Evolutionary conservation across 1,284 basidiomycete genomes (phyloP), one percentile per base, ranked within the genome.

Genomic region (Meripilus lineatus): DNA sequence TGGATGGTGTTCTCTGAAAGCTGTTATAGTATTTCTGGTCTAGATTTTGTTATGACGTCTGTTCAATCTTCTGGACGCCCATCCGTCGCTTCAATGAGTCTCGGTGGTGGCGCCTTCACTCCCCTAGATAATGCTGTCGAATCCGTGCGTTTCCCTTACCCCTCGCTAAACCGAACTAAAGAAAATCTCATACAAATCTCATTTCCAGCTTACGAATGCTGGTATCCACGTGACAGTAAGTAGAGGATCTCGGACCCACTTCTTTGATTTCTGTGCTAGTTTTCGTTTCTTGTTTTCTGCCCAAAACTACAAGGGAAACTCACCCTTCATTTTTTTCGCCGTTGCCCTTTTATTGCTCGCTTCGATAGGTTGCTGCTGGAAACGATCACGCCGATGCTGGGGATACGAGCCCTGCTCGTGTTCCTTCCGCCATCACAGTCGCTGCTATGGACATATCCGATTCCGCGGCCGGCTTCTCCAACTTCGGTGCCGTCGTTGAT

Each of bases 71-170:
- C 68, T 44, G 63, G 81, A 71, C 70, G 82, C 70, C 53, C 67
- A 11, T 79, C 80, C 26, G 77, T 86, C 53, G 80, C 80, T 54
- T 81, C 79, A 67, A 81, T 88, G 81, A 81, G 79, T 44, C 72
- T 87, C 42, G 83, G 83, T 39, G 84, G 83, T 54, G 71, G 76
- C 50, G 77, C 78, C 58, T 75, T 74, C 33, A 69, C 70, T 46
- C 68, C 79, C 23, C 71, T 87, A 37, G 82, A 87, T 62, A 71
- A 73, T 46, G 82, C 83, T 32, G 83, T 86, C 49, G 53, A 52
- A 33, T 45, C 52, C 21, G 59, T 61, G 48, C 5, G 50, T n/a
- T 47, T n/a, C n/a, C n/a, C n/a, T n/a, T n/a, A n/a, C n/a, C n/a
- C n/a, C n/a, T n/a, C n/a, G n/a, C n/a, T n/a, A n/a, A n/a, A n/a